Conservation (phyloP, 371 early-diverging fungal genomes). For the Conidiobolus coronatus region DNA sequence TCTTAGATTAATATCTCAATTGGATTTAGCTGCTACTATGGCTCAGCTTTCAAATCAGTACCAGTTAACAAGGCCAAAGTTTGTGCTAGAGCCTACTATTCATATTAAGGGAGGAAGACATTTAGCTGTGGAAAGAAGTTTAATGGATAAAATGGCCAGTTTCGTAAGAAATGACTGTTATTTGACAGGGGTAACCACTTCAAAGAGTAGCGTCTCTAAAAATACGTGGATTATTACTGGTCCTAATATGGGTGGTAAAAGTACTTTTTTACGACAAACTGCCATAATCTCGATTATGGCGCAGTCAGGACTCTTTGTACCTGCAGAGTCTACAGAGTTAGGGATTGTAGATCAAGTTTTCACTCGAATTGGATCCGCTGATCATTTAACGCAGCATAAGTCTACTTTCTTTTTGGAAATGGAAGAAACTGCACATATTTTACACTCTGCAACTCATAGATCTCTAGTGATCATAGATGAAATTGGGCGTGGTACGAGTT, state of each 20-base stretch:
- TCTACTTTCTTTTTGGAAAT: slow-evolving; percentile 99
- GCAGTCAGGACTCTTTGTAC: slow-evolving; percentile 85
- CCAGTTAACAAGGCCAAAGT: neutral
- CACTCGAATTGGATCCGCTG: slow-evolving; percentile 61
- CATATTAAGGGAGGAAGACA: slow-evolving; percentile 49
- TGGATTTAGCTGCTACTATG: slow-evolving; percentile 39
- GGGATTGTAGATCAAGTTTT: slow-evolving; percentile 79
- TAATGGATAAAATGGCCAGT: slow-evolving; percentile 25
- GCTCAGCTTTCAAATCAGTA: slow-evolving; percentile 9
- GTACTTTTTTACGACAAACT: slow-evolving; percentile 61
- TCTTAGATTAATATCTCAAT: slow-evolving; percentile 20
- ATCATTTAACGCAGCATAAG: slow-evolving; percentile 44
- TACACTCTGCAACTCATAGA: slow-evolving; percentile 44
- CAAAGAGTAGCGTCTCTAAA: neutral
- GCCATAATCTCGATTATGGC: slow-evolving; percentile 64
- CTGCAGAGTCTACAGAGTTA: slow-evolving; percentile 55
- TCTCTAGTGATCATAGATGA: slow-evolving; percentile 95
- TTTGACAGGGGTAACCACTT: neutral
- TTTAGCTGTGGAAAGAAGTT: slow-evolving; percentile 62
- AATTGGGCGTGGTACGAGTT: slow-evolving; percentile 94
- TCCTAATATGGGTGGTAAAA: slow-evolving; percentile 93
- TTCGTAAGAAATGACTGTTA: slow-evolving; percentile 54
- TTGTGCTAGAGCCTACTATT: neutral
- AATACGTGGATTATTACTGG: slow-evolving; percentile 11
- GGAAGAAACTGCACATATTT: slow-evolving; percentile 80